Conservation (phyloP, 2,329 filamentous ascomycete species). For the Immersiporthe knoxdaviesiana region DNA sequence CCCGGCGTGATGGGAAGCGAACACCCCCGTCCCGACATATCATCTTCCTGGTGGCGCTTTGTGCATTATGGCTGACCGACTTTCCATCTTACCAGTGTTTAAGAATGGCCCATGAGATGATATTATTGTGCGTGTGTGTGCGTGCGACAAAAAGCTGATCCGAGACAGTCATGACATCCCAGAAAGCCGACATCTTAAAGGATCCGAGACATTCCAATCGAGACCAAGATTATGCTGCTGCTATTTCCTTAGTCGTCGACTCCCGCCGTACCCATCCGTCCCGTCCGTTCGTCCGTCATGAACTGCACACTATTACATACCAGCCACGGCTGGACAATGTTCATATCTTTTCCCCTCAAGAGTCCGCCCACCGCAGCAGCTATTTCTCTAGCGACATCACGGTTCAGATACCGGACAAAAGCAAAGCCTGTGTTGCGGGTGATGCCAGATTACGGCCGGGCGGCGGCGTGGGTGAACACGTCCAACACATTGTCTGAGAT, state of each 20-base stretch:
- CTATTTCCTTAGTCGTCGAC: background rate
- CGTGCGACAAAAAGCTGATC: background rate
- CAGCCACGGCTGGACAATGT: slow-evolving; percentile 8
- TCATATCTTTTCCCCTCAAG: background rate
- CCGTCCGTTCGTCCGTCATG: too few relatives aligned
- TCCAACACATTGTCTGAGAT: slow-evolving; percentile 27
- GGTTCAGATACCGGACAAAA: background rate
- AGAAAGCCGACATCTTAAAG: slow-evolving; percentile 2
- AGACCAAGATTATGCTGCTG: slow-evolving; percentile 19
- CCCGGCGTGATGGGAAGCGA: background rate
- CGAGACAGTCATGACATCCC: slow-evolving; percentile 1
- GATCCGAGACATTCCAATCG: slow-evolving; percentile 25
- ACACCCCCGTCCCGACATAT: background rate
- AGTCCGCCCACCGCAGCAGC: too few relatives aligned
- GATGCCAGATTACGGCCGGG: background rate
- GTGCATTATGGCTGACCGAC: slow-evolving; percentile 8
- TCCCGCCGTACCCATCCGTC: too few relatives aligned
- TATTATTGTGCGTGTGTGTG: background rate
- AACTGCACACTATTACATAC: background rate
- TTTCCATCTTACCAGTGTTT: background rate
- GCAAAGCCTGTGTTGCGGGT: background rate
- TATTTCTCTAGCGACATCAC: background rate
- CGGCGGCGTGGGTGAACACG: slow-evolving; percentile 7
- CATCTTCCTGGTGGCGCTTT: too few relatives aligned
- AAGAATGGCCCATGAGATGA: background rate